These are phyloP conservation scores for Trametes hirsuta DNA, from an alignment of 1,284 basidiomycete species.

Conservation along the genomic window DNA sequence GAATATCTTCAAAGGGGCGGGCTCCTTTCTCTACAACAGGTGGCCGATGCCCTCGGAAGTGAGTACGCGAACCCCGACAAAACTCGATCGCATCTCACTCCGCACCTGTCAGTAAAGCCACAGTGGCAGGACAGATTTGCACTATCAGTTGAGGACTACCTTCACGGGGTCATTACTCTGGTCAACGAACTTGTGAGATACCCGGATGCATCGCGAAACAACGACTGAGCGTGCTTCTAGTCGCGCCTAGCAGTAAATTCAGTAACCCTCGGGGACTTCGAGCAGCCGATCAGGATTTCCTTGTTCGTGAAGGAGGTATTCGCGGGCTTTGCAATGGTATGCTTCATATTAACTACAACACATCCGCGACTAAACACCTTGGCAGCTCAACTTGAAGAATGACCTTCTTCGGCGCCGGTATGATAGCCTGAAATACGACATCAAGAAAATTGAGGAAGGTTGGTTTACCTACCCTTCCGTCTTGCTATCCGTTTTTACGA, in stretches of 20 bases:
- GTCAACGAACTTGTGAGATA: constrained; percentile 72
- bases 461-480: neutral
- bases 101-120: constrained; percentile 54
- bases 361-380: neutral
- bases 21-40: constrained; percentile 60
- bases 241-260: constrained; percentile 82
- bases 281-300: constrained; percentile 79
- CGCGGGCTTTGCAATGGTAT: constrained; percentile 80
- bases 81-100: neutral
- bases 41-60: constrained; percentile 68
- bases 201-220: neutral
- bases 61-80: constrained; percentile 34
- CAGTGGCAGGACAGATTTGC: constrained; percentile 72
- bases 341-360: neutral
- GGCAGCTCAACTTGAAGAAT: constrained; percentile 87
- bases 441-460: constrained; percentile 92
- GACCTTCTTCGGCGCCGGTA: constrained; percentile 78
- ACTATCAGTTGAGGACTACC: constrained; percentile 79
- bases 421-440: constrained; percentile 84
- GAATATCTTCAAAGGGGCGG: constrained; percentile 66
- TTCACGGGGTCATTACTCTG: constrained; percentile 81
- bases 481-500: neutral
- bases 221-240: constrained; percentile 40
- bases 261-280: constrained; percentile 82
- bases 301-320: constrained; percentile 84